Conservation (phyloP, 2,329 filamentous ascomycete species). For the Trichoderma citrinoviride region DNA sequence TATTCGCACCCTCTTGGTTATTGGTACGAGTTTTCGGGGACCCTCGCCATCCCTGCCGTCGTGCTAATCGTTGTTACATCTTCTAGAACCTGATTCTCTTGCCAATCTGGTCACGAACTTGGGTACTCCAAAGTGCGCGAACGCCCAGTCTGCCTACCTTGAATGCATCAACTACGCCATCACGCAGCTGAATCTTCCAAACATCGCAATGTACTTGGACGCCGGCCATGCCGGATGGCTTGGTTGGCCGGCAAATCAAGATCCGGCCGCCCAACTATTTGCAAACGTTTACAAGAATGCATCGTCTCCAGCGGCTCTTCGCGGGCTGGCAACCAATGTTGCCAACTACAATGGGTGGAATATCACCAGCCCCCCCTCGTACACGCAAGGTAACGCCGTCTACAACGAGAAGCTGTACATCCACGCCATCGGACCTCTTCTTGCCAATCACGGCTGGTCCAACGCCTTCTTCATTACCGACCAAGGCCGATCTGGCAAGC, state of each 20-base stretch:
- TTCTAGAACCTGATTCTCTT: slow-evolving; percentile 10
- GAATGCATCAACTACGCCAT: slow-evolving; percentile 9
- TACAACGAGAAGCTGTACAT: slow-evolving; percentile 8
- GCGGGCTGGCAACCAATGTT: slow-evolving; percentile 8
- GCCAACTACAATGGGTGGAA: slow-evolving; percentile 14
- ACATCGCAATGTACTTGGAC: slow-evolving; percentile 9
- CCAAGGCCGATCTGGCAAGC: slow-evolving; percentile 10
- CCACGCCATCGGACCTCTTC: not conserved
- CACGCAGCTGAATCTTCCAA: slow-evolving; percentile 3
- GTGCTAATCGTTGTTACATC: not conserved
- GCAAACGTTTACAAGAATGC: slow-evolving; percentile 11
- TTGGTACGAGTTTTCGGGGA: not conserved
- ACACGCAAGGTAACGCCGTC: slow-evolving; percentile 10
- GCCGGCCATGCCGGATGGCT: slow-evolving; percentile 12
- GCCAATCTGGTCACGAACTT: slow-evolving; percentile 10
- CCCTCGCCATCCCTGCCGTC: not conserved
- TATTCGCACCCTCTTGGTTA: not conserved
- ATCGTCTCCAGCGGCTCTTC: not conserved
- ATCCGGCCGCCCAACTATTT: slow-evolving; percentile 5
- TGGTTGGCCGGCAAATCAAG: slow-evolving; percentile 9
- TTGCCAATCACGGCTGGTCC: slow-evolving; percentile 1
- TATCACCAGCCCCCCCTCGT: not conserved
- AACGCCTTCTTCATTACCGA: slow-evolving; percentile 6
- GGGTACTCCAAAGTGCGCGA: not conserved
- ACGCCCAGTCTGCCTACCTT: slow-evolving; percentile 7